A percentile compares a stretch with the other conserved stretches of the same genome.
These are phyloP conservation scores for Aspergillus ustus DNA, from an alignment of 2,329 filamentous ascomycete species.

Conservation along the genomic window DNA sequence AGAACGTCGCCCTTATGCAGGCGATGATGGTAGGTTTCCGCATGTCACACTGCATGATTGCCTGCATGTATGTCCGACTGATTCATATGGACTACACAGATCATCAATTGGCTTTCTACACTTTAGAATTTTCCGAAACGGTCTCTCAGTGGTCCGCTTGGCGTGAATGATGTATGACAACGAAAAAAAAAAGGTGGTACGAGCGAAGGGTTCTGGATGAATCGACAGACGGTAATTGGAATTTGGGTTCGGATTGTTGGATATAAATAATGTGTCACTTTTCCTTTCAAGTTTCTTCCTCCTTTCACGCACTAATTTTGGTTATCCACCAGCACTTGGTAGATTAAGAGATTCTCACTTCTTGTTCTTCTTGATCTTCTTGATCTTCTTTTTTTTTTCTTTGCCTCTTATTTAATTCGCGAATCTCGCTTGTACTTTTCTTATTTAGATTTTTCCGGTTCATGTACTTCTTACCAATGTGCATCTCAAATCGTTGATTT, in stretches of 20 bases:
- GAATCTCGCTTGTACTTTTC: neutral
- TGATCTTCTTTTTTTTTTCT: neutral
- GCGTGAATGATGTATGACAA: neutral
- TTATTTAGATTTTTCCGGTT: neutral
- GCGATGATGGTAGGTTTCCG: conserved; percentile 46
- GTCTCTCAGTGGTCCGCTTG: neutral
- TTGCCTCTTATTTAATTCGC: neutral
- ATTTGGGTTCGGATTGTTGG: neutral
- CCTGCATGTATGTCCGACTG: conserved; percentile 7
- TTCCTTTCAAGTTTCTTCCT: neutral
- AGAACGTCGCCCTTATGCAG: conserved; percentile 47
- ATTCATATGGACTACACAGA: conserved; percentile 21
- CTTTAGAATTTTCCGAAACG: conserved; percentile 15
- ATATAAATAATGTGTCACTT: neutral
- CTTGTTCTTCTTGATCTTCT: neutral
- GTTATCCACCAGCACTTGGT: neutral
- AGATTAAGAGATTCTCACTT: neutral
- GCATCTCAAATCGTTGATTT: neutral
- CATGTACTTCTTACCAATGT: neutral
- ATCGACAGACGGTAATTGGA: neutral
- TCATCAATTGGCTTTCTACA: conserved; percentile 30
- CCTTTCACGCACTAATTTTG: neutral
- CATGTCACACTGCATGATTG: conserved; percentile 9
- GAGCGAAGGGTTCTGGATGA: neutral
- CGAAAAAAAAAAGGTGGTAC: conserved; percentile 3